Base-by-base conservation (phyloP, 257 asterid genomes). In the Solanum infundibuliforme region DNA sequence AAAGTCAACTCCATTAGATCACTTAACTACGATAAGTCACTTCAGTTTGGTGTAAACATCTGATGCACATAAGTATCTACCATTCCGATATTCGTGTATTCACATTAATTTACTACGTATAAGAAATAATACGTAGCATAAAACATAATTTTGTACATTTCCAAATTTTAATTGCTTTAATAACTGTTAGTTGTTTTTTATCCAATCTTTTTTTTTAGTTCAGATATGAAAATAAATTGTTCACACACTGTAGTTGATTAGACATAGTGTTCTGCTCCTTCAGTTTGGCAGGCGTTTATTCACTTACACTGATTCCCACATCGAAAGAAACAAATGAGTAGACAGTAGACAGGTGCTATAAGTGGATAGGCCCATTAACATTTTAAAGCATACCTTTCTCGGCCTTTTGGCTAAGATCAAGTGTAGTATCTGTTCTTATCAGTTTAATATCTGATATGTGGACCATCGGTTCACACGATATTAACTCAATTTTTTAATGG, bases 361-460 rank as follows among this genome's bases (percentile, higher is more conserved):
- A 25, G 2, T 25, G 0, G 9, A 27, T 27, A 41, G 38, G 16
- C 39, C 39, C 39, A 31, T 79, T 4, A 0, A 0, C 0, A 0
- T 1, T 0, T 0, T 4, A 0, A 43, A 16, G 38, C 89, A 89
- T 88, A 91, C 93, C 88, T 89, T 91, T 89, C 93, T 91, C 89
- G 91, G 89, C 91, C 91, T 88, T 91, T 89, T 89, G 91, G 91
- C 90, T 91, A 89, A 91, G 90, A 73, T 73, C 48, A 79, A 43
- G 84, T 79, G 84, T 79, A 79, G 65, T 79, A 79, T 41, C 3
- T 41, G 65, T 41, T 79, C 38, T 79, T 79, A 41, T 79, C 25
- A 77, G 16, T 77, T 77, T 77, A 77, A 76, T 77, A 41, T 77
- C 0, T n/a, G 36, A 41, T 77, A 77, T 77, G 84, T 77, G 60